A percentile compares a stretch with the other conserved stretches of the same genome.
These are phyloP conservation scores for Hyphopichia fennica DNA, from an alignment of 1,139 yeast species.

Conservation along the genomic window DNA sequence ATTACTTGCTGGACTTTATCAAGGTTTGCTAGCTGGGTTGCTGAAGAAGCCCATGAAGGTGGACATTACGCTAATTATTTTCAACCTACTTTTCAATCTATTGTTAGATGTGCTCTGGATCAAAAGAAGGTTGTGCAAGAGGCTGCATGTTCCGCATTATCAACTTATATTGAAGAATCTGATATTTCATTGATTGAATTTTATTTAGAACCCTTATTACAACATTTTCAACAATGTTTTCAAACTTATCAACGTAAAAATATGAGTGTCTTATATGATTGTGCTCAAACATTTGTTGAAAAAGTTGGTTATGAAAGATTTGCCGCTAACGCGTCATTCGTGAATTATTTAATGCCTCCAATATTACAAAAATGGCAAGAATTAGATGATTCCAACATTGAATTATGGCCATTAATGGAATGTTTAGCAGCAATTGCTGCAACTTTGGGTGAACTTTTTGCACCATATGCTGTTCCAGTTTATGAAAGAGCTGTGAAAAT, in stretches of 20 bases:
- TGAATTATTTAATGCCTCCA: constrained; percentile 73
- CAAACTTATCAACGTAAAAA: constrained; percentile 78
- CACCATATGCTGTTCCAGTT: constrained; percentile 89
- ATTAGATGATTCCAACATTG: constrained; percentile 74
- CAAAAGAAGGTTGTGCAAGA: constrained; percentile 90
- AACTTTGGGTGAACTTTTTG: constrained; percentile 77
- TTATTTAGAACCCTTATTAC: constrained; percentile 54
- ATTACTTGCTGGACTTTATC: constrained; percentile 95
- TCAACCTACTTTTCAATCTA: constrained; percentile 74
- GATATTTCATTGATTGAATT: constrained; percentile 61
- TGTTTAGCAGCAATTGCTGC: constrained; percentile 93
- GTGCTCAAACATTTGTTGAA: constrained; percentile 89
- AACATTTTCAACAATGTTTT: constrained; percentile 74
- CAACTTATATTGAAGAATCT: constrained; percentile 78
- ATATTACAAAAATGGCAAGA: constrained; percentile 76
- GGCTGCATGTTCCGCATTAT: constrained; percentile 86
- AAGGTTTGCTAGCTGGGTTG: constrained; percentile 81
- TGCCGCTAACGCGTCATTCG: constrained; percentile 53
- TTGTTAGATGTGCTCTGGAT: constrained; percentile 75
- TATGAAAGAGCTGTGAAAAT: constrained; percentile 77
- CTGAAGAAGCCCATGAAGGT: constrained; percentile 60
- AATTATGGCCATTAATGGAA: constrained; percentile 87
- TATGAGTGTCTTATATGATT: constrained; percentile 79
- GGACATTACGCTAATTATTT: constrained; percentile 68
- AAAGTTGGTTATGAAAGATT: constrained; percentile 60